Conservation (phyloP, 768 basidiomycete genomes). For the Pholiota conissans region DNA sequence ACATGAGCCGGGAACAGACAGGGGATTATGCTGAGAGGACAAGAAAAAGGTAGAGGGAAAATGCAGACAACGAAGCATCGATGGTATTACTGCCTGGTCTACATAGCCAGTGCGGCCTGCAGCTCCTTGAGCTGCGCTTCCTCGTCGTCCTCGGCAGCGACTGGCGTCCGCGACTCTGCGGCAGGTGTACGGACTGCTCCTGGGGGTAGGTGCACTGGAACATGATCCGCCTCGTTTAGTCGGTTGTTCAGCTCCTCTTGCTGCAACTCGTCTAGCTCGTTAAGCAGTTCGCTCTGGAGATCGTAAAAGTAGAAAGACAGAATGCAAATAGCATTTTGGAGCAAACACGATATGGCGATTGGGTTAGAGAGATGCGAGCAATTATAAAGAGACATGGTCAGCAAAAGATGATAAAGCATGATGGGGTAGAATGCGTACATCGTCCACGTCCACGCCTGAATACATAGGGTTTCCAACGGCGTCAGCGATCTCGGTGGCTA, state of each 20-base stretch:
- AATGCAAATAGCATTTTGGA: no score
- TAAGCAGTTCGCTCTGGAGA: conserved; percentile 70
- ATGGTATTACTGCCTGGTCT: conserved; percentile 23
- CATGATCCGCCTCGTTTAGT: conserved; percentile 85
- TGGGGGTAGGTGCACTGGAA: conserved; percentile 81
- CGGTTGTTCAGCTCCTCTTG: conserved; percentile 85
- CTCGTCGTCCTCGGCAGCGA: conserved; percentile 79
- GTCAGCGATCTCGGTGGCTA: conserved; percentile 91
- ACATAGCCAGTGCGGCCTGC: conserved; percentile 88
- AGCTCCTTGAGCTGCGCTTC: conserved; percentile 85
- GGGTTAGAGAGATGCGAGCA: no score
- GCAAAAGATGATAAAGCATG: conserved; percentile 4
- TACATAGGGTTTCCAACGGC: conserved; percentile 75
- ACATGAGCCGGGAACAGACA: neutral
- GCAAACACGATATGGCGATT: no score
- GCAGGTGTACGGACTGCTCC: conserved; percentile 41
- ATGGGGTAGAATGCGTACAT: conserved; percentile 47
- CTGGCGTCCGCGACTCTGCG: conserved; percentile 32
- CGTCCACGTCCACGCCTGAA: conserved; percentile 61
- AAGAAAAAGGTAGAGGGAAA: conserved; percentile 19
- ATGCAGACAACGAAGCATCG: conserved; percentile 12
- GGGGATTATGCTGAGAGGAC: neutral
- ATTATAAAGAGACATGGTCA: conserved; percentile 1
- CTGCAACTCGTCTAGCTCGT: conserved; percentile 85
- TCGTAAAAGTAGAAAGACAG: conserved; percentile 7